A percentile compares a stretch with the other conserved stretches of the same genome.
Conservation (phyloP, 2,329 filamentous ascomycete species). For the Xylariaceae sp. region DNA sequence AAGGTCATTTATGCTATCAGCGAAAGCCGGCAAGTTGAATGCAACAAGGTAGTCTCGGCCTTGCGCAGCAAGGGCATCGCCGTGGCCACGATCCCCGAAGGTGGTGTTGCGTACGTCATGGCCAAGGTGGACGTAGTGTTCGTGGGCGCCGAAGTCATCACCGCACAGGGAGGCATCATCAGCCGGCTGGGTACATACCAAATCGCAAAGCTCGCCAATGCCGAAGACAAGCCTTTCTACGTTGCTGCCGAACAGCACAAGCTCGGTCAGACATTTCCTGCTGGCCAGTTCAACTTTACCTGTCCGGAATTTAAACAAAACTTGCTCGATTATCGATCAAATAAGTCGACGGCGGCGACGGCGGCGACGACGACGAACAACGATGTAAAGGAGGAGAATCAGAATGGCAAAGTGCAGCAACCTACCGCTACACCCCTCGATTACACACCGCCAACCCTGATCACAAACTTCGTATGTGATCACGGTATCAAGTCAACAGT, state of each 20-base stretch:
- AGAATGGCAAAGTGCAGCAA: slow-evolving; percentile 8
- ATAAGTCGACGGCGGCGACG: not conserved
- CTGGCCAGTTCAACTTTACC: slow-evolving; percentile 58
- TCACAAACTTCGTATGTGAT: slow-evolving; percentile 30
- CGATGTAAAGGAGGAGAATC: slow-evolving; percentile 1
- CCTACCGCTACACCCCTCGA: slow-evolving; percentile 14
- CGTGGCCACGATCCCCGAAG: slow-evolving; percentile 73
- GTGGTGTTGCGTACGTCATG: slow-evolving; percentile 74
- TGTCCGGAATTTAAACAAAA: slow-evolving; percentile 31
- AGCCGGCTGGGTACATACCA: slow-evolving; percentile 81
- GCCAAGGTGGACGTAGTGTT: slow-evolving; percentile 64
- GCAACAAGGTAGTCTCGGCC: slow-evolving; percentile 62
- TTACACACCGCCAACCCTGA: slow-evolving; percentile 26
- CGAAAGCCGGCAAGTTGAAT: slow-evolving; percentile 52
- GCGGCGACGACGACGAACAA: not conserved
- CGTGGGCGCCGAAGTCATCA: slow-evolving; percentile 75
- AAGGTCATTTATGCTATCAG: slow-evolving; percentile 74
- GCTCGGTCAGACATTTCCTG: slow-evolving; percentile 81
- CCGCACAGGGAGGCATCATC: slow-evolving; percentile 90
- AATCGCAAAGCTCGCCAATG: slow-evolving; percentile 73
- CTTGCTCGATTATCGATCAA: slow-evolving; percentile 31
- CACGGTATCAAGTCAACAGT: slow-evolving; percentile 29
- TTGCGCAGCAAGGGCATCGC: slow-evolving; percentile 70
- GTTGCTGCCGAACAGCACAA: slow-evolving; percentile 95
- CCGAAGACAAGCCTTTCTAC: slow-evolving; percentile 64